Evolutionary conservation across 148 eudicot species (phyloP), one percentile per base, ranked within the genome.

Genomic region (Camellia lanceoleosa): DNA sequence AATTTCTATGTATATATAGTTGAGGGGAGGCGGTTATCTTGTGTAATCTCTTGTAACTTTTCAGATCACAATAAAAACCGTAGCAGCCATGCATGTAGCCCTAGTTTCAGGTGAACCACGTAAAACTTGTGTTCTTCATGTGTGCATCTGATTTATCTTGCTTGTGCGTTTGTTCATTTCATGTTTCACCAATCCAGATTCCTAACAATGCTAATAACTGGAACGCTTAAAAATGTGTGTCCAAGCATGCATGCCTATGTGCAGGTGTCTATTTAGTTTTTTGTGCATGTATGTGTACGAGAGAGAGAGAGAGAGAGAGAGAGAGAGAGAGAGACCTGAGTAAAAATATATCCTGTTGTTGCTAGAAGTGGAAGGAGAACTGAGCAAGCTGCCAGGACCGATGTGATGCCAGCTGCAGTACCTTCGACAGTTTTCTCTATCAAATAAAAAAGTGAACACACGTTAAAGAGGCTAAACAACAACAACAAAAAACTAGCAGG

Each of bases 361-460:
- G 97, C 97, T 67, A 93, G 85, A 83, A 93, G 89, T 54, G 99
- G 97, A 61, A 93, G 93, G 76, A 95, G 91, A 63, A 87, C 78
- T 43, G 85, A 90, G 89, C 99, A 96, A 76, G 99, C 97, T 49
- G 83, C 97, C 69, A 93, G 86, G 77, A 96, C 95, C n/a, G 95
- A 93, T 19, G 97, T 91, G 65, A 95, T 95, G 77, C 99, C 99
- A 72, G 99, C 99, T 59, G 97, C 98, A 60, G 98, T 96, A 13
- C 99, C 99, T 89, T 96, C 98, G 41, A 96, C 84, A 8, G 99
- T 96, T 90, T 96, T 93, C 87, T 92, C 99, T 96, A 80, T 59
- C 71, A 82, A 61, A 77, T 80, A 52, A 15, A 61, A 47, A 54
- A 42, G 75, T 52, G 43, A 64, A 72, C 0, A 72, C 7, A 59